Evolutionary conservation across 2,329 filamentous ascomycete genomes (phyloP), one percentile per base, ranked within the genome.

Genomic region (Rhinocladiella mackenziei): DNA sequence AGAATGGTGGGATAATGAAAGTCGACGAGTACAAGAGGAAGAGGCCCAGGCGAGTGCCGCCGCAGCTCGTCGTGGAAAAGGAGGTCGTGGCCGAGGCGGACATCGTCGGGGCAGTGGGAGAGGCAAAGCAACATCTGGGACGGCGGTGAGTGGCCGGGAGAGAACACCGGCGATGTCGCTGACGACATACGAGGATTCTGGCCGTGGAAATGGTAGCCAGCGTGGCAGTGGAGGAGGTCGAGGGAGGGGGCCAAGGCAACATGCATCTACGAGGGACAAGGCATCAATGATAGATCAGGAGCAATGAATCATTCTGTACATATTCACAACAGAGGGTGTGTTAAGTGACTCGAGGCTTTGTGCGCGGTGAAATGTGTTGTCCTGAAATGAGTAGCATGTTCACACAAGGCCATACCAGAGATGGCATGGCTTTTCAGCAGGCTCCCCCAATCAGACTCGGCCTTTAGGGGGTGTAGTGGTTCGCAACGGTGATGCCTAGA

Each of bases 1-100:
- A 62, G 83, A 94, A 62, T 95, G 89, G 89, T 95, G 89, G 89
- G 87, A 94, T 55, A 81, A 85, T 51, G 89, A 95, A 64, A 88
- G 83, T 57, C 75, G 76, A 48, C 75, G 85, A 19, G 78, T 84
- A 26, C 82, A 83, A 53, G 78, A 83, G 54, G 80, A 80, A 49
- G 76, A 78, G 50, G 72, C 73, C 35, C 56, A 56, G 31, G 54
- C 45, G 17, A 45, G 39, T 6, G 42, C 50, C 18, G 22, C 42
- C 2, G 50, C 48, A 33, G n/a, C 31, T 29, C 60, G 23, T 65
- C 64, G 45, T 65, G 67, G 32, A 69, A 75, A 45, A 53, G 50
- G 49, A 42, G 51, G 58, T 55, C 45, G 56, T 29, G 60, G 62
- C 2, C 62, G 55, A 26, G 48, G 54, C 34, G 53, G 56, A 22